phyloP scores from a whole-genome alignment of 345 rosid species.

The Populus deltoides region DNA sequence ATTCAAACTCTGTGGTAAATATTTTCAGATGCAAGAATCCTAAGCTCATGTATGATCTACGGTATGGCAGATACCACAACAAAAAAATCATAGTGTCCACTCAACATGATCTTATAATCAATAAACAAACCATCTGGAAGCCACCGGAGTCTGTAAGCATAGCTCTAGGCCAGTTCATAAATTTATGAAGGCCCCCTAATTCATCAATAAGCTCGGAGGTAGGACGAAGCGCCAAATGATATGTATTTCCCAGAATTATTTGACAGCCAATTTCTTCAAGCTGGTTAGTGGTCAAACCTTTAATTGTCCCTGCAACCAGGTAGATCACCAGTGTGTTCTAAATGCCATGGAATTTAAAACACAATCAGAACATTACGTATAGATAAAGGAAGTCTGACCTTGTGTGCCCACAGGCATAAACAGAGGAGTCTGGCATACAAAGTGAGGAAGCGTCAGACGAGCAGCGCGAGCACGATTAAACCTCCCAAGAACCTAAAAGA shows the following conservation, averaged over 20 bases:
- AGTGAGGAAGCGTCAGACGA: constrained; percentile 64
- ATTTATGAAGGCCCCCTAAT: constrained; percentile 76
- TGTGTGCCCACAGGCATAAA: constrained; percentile 90
- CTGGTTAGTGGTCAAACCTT: constrained; percentile 67
- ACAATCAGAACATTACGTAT: background rate
- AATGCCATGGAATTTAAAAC: background rate
- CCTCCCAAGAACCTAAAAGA: constrained; percentile 54
- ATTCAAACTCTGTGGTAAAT: background rate
- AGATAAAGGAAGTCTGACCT: constrained; percentile 36
- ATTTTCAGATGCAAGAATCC: background rate
- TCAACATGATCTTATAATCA: background rate
- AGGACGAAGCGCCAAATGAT: constrained; percentile 81
- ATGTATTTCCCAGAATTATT: constrained; percentile 78
- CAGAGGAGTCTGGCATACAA: constrained; percentile 63
- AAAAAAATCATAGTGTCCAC: no score
- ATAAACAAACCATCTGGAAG: constrained; percentile 69
- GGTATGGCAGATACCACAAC: no score
- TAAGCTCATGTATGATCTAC: background rate
- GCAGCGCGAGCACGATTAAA: constrained; percentile 87
- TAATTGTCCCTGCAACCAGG: constrained; percentile 60
- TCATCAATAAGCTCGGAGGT: constrained; percentile 75
- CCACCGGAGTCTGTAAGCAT: constrained; percentile 87
- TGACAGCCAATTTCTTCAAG: constrained; percentile 90
- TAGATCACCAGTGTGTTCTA: constrained; percentile 17
- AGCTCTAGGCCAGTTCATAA: constrained; percentile 85